These are phyloP conservation scores for Geosmithia flava DNA, from an alignment of 2,329 filamentous ascomycete species.

Conservation along the genomic window DNA sequence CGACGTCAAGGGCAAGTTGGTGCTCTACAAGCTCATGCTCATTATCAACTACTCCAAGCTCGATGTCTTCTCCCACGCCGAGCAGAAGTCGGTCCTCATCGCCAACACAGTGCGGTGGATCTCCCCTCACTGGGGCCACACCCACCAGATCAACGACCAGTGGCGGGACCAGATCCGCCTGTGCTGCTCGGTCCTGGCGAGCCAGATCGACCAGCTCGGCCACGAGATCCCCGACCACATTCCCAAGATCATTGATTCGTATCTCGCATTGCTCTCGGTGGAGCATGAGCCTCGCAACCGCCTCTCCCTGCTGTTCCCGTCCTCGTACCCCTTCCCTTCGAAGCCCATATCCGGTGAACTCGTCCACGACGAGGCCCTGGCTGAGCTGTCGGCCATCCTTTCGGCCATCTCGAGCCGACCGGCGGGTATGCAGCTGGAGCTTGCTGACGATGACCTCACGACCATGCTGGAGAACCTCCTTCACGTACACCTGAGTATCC, in stretches of 20 bases:
- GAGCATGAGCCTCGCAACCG: conserved; percentile 44
- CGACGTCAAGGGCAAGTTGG: conserved; percentile 76
- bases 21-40: conserved; percentile 83
- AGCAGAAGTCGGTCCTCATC: conserved; percentile 61
- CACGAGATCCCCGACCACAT: conserved; percentile 81
- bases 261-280: conserved; percentile 57
- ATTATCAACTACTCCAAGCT: conserved; percentile 85
- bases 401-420: conserved; percentile 68
- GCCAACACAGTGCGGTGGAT: conserved; percentile 85
- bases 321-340: conserved; percentile 76
- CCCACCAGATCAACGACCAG: conserved; percentile 61
- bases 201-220: conserved; percentile 66
- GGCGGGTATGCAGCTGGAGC: conserved; percentile 59
- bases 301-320: conserved; percentile 82
- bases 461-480: conserved; percentile 67
- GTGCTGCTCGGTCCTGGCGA: conserved; percentile 85
- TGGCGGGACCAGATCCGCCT: conserved; percentile 89
- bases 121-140: conserved; percentile 81
- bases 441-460: conserved; percentile 62
- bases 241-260: conserved; percentile 83
- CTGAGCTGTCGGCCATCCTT: conserved; percentile 80
- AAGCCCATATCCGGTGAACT: conserved; percentile 50
- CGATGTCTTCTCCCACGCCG: conserved; percentile 66
- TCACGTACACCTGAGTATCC: conserved; percentile 76
- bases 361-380: conserved; percentile 70